These are phyloP conservation scores for Russula emetica DNA, from an alignment of 768 basidiomycete genomes.

Conservation along the genomic window DNA sequence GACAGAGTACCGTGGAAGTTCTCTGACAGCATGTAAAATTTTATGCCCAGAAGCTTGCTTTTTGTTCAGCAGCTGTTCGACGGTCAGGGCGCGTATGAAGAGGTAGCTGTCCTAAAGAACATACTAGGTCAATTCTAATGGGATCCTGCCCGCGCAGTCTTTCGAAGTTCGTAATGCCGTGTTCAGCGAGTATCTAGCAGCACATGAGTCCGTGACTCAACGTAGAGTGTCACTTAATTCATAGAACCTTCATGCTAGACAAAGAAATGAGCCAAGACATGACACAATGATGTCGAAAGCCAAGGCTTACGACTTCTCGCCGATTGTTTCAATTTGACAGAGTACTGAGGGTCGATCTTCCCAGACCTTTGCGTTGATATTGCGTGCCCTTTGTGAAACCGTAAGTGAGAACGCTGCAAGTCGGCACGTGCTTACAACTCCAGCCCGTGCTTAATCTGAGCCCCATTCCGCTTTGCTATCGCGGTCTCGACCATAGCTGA, in stretches of 20 bases:
- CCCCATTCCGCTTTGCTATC: conserved; percentile 57
- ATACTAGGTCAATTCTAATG: conserved; percentile 59
- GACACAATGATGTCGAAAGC: background rate
- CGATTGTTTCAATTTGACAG: conserved; percentile 84
- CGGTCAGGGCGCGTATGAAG: conserved; percentile 1
- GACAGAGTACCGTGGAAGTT: conserved; percentile 64
- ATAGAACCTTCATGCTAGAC: conserved; percentile 28
- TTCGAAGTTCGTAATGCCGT: conserved; percentile 63
- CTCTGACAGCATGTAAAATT: conserved; percentile 53
- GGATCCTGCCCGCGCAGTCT: conserved; percentile 54
- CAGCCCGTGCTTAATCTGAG: conserved; percentile 64
- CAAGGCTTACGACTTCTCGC: conserved; percentile 79
- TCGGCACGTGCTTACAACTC: conserved; percentile 54
- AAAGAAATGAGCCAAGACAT: background rate
- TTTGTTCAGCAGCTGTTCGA: conserved; percentile 23
- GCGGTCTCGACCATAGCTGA: conserved; percentile 77
- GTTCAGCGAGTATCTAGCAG: conserved; percentile 64
- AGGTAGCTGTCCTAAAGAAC: background rate
- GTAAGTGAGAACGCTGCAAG: background rate
- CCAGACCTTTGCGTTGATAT: conserved; percentile 83
- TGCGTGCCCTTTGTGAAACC: conserved; percentile 54
- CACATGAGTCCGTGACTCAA: conserved; percentile 4
- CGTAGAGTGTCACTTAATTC: conserved; percentile 29
- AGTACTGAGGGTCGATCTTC: conserved; percentile 82
- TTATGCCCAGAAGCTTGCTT: conserved; percentile 47